phyloP scores from a whole-genome alignment of 495 filamentous ascomycete genomes.

The Penicillium antarcticum region DNA sequence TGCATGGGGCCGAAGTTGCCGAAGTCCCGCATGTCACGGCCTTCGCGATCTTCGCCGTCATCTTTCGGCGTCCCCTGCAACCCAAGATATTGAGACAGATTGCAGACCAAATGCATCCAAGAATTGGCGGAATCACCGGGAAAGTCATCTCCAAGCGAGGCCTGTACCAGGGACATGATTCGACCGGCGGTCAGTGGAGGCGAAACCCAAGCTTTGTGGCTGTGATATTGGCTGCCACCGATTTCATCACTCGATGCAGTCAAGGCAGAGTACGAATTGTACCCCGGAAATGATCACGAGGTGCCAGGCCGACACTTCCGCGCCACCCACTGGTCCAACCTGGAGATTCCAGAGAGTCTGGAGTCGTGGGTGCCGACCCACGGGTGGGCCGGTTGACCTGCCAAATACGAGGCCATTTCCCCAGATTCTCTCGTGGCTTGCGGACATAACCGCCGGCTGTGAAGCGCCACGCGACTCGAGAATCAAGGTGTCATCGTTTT shows the following conservation, averaged over 20 bases:
- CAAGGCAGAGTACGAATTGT: no score
- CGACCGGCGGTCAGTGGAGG: not conserved
- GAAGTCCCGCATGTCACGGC: no score
- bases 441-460: conserved; percentile 5
- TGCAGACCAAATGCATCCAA: no score
- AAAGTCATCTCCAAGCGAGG: no score
- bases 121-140: no score
- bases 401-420: conserved; percentile 12
- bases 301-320: not conserved
- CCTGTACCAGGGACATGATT: no score
- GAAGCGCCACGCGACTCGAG: not conserved
- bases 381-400: conserved; percentile 1
- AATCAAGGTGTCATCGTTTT: conserved; percentile 27
- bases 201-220: conserved; percentile 6
- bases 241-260: conserved; percentile 11
- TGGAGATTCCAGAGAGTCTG: conserved; percentile 7
- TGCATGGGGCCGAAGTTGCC: no score
- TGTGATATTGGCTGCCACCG: conserved; percentile 7
- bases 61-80: no score
- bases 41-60: no score
- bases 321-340: conserved; percentile 12
- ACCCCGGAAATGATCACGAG: conserved; percentile 11
- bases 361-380: conserved; percentile 1
- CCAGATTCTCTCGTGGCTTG: conserved; percentile 12
- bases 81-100: no score